Base-by-base conservation (phyloP, 2,329 filamentous ascomycete genomes). In the Thermoascus crustaceus region DNA sequence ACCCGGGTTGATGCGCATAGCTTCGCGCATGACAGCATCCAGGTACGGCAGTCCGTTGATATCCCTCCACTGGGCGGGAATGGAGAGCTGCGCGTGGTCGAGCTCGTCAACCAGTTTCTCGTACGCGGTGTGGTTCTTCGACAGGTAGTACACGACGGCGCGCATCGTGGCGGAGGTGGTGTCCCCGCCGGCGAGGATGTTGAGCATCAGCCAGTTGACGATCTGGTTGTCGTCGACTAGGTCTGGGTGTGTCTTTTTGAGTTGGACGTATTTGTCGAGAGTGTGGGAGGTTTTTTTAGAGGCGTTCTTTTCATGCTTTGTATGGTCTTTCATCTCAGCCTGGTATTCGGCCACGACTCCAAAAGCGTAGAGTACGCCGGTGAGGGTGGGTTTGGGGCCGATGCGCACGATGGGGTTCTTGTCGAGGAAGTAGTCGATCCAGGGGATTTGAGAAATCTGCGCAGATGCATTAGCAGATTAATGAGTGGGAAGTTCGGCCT, bases 141-240 rank as follows among this genome's bases (percentile, higher is more conserved):
- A 36, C 3, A 61, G 33, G 24, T 55, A 46, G 39, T 57, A 61
- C 5, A 62, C 41, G 2, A 57, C 43, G 1, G 51, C 44, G 10
- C 50, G 47, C 9, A 63, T 42, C 1, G 46, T 50, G 13, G 54
- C 50, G 2, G 55, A 57, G 0, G 57, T 60, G 1, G 59, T 58
- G 23, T 63, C 58, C 10, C 52, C 32, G 9, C 19, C 38, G 26
- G 22, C 26, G 10, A 32, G 14, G 3, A 32, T 10, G 10, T 11
- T 32, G 10, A 20, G 14, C 30, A 32, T 32, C 18, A 32, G 22
- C 18, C 30, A 32, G 20, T 22, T 32, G 14, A 19, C 18, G 10
- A 32, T 32, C 18, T 10, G 30, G 20, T 16, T 38, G 13, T 22
- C n/a, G 11, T 30, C 39, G 11, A 52, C 35, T 3, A 42, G 23